These are phyloP conservation scores for Scenedesmus sp. DNA, from an alignment of 163 green algal genomes.

Conservation along the genomic window DNA sequence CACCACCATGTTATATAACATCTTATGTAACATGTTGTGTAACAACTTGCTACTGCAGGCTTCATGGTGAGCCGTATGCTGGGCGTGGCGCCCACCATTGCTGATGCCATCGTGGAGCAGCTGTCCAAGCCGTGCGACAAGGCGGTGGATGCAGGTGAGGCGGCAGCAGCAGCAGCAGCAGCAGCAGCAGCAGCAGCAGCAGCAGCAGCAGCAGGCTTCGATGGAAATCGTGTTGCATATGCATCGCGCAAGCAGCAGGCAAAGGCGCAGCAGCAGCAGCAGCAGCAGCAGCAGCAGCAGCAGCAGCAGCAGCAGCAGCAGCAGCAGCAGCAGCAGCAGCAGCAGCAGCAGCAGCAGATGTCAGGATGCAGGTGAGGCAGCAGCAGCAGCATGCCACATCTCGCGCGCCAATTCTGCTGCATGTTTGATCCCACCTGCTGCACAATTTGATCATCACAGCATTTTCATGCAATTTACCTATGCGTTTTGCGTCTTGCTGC, in stretches of 20 bases:
- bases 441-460: not conserved
- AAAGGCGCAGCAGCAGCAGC: too few species aligned
- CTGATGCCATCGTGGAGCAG: conserved; percentile 91
- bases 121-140: conserved; percentile 66
- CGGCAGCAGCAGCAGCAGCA: not conserved
- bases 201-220: not conserved
- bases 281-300: too few species aligned
- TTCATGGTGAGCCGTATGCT: conserved; percentile 98
- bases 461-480: not conserved
- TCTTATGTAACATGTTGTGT: not conserved
- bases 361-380: not conserved
- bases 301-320: not conserved
- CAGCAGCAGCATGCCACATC: not conserved
- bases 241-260: too few species aligned
- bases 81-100: conserved; percentile 83
- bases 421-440: not conserved
- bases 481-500: not conserved
- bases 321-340: not conserved
- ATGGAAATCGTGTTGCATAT: too few species aligned
- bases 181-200: too few species aligned
- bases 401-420: not conserved
- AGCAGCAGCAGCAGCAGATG: not conserved
- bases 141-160: conserved; percentile 53
- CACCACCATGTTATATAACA: not conserved
- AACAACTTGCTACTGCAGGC: conserved; percentile 61